Evolutionary conservation across 805 yeast genomes (phyloP), one percentile per base, ranked within the genome.

Genomic region (Kuraishia capsulata): DNA sequence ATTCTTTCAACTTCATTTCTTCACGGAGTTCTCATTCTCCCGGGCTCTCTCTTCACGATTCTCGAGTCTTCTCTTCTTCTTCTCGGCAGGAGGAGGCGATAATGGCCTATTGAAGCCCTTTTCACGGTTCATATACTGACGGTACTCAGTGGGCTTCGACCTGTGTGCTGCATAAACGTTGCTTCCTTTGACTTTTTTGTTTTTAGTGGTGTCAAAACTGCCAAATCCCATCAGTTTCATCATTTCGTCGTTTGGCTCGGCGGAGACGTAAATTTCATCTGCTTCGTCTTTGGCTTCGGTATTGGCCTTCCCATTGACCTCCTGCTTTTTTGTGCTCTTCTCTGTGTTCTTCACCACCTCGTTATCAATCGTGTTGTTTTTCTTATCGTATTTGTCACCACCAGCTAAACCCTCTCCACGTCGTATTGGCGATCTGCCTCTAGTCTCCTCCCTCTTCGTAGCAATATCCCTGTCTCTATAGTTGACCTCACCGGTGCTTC

Each of bases 51-150:
- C n/a, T 24, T 24, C 11, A 24, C 8, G 11, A 9, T 24, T 24
- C 26, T 24, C 26, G 11, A 24, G 11, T 9, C 11, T 13, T 28
- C 31, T 11, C 13, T 28, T 28, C 17, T 28, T 28, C 31, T 28
- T 28, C 14, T 17, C 14, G 6, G 58, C 52, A n/a, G n/a, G n/a
- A n/a, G n/a, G n/a, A 1, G 79, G 80, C 2, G 79, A 73, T 29
- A 74, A 51, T 1, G 75, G 67, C 39, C 81, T 56, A 46, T 73
- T 75, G 52, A 72, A 73, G 3, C 80, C 80, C 44, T 69, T 71
- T 11, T 54, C 63, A 40, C 79, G 57, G 49, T 75, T 76, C 76
- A 74, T 74, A 44, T 76, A 76, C 52, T 76, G 81, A 47, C 82
- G 61, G 49, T 72, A 76, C 30, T 66, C 66, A 0, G 73, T 57